Base-by-base conservation (phyloP, 257 asterid genomes). In the Ballota nigra region DNA sequence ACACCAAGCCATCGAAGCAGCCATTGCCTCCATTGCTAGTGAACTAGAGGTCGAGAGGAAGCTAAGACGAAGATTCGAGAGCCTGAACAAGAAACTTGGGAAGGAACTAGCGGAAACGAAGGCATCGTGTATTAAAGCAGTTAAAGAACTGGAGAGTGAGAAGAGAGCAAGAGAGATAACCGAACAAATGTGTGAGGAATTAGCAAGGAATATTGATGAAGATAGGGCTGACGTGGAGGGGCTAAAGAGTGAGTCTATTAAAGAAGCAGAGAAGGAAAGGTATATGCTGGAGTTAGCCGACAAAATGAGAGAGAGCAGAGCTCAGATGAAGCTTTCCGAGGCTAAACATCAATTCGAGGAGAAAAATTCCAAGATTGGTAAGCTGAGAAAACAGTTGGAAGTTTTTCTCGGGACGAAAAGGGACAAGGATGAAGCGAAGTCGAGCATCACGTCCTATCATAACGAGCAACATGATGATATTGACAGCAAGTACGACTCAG, bases 41-140 rank as follows among this genome's bases (percentile, higher is more conserved):
- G 78, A 90, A 68, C 88, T 92, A 31, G 97, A 92, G 74, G 89
- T 81, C 3, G 97, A 92, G 82, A 67, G 83, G 59, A 92, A 88
- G 80, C 72, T 87, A 16, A 84, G 97, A 74, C 71, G 81, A 33
- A 81, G 89, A 68, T 74, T 82, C 6, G 97, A 87, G 89, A 77
- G 88, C 81, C 78, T 91, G 83, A 91, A 91, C 84, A 91, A 88
- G 72, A 87, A 91, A 66, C 90, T 91, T 1, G 95, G 96, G 33
- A 75, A 69, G 66, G 96, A 88, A 33, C 66, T 91, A 26, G 77
- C 83, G 1, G 96, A 88, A 40, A 79, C 80, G 38, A 87, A 87
- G 68, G 43, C 85, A 4, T 79, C 90, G 1, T 84, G 88, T 53
- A 15, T 81, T 59, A 81, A 83, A 67, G 88, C 77, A 7, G 83